A percentile compares a stretch with the other conserved stretches of the same genome.
phyloP scores from a whole-genome alignment of 2,329 filamentous ascomycete species.

The Cladosporium colombiae region DNA sequence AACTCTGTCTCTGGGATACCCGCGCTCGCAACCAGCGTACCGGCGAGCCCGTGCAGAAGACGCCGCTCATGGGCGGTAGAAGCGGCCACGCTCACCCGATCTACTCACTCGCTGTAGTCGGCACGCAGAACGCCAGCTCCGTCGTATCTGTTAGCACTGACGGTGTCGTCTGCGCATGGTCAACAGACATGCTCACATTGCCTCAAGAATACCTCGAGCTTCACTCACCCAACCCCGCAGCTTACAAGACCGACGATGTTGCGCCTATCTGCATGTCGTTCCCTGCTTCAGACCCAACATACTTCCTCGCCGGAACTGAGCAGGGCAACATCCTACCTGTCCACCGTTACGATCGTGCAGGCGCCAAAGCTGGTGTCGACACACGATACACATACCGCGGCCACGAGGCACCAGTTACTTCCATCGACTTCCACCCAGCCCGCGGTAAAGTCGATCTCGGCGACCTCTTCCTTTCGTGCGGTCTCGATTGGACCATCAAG shows the following conservation, averaged over 20 bases:
- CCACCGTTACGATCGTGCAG: slow-evolving; percentile 94
- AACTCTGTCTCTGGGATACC: slow-evolving; percentile 96
- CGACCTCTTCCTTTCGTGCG: slow-evolving; percentile 88
- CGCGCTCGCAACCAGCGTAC: slow-evolving; percentile 69
- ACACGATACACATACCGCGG: slow-evolving; percentile 83
- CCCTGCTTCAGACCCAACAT: slow-evolving; percentile 91
- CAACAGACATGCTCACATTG: slow-evolving; percentile 95
- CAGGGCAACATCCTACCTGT: slow-evolving; percentile 96
- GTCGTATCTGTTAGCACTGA: slow-evolving; percentile 97
- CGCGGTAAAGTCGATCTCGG: slow-evolving; percentile 91
- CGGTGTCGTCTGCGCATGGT: slow-evolving; percentile 95
- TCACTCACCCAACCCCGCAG: slow-evolving; percentile 75
- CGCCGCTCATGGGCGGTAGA: slow-evolving; percentile 84
- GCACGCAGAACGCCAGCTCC: slow-evolving; percentile 98
- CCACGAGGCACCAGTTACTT: slow-evolving; percentile 93
- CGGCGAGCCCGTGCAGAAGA: slow-evolving; percentile 83
- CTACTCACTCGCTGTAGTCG: slow-evolving; percentile 92
- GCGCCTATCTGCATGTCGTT: slow-evolving; percentile 94
- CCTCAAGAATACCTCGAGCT: slow-evolving; percentile 93
- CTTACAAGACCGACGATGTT: slow-evolving; percentile 78
- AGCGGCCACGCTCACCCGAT: slow-evolving; percentile 87
- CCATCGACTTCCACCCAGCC: slow-evolving; percentile 90
- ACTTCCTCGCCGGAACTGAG: slow-evolving; percentile 95
- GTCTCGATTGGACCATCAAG: slow-evolving; percentile 95
- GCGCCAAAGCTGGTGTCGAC: slow-evolving; percentile 94